Percentiles rank a stretch among this genome's conserved stretches.
Conservation (phyloP, 2,329 filamentous ascomycete species). For the Phaeomoniella chlamydospora region DNA sequence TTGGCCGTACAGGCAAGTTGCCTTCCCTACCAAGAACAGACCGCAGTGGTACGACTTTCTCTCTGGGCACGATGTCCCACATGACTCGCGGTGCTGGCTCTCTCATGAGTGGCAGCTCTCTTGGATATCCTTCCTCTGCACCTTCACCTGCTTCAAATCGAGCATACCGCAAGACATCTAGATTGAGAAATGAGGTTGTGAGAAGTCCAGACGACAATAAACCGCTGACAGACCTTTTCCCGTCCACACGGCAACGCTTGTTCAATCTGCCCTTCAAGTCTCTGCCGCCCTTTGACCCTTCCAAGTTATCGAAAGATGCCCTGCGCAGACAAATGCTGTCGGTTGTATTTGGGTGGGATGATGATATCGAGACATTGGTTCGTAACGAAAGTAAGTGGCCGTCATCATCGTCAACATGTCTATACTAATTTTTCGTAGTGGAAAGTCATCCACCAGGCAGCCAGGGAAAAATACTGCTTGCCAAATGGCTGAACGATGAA, state of each 20-base stretch:
- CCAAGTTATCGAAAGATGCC: constrained; percentile 56
- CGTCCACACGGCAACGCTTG: constrained; percentile 65
- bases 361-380: constrained; percentile 66
- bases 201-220: constrained; percentile 59
- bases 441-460: constrained; percentile 58
- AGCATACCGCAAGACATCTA: constrained; percentile 40
- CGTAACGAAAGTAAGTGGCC: constrained; percentile 63
- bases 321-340: constrained; percentile 81
- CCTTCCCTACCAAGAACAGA: constrained; percentile 25
- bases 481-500: constrained; percentile 86
- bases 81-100: constrained; percentile 16
- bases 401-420: too few species aligned
- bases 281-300: constrained; percentile 42
- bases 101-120: constrained; percentile 25
- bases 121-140: constrained; percentile 23
- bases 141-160: constrained; percentile 34
- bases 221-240: constrained; percentile 66
- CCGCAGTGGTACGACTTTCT: constrained; percentile 30
- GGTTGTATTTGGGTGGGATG: constrained; percentile 90
- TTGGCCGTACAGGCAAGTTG: constrained; percentile 23
- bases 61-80: constrained; percentile 15
- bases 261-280: constrained; percentile 72
- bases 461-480: constrained; percentile 63
- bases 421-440: constrained; percentile 30
- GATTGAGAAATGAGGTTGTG: constrained; percentile 65